Evolutionary conservation across 371 early-diverging fungal species (phyloP), one percentile per base, ranked within the genome.

Genomic region (Thermomucor indicae-seudaticae): DNA sequence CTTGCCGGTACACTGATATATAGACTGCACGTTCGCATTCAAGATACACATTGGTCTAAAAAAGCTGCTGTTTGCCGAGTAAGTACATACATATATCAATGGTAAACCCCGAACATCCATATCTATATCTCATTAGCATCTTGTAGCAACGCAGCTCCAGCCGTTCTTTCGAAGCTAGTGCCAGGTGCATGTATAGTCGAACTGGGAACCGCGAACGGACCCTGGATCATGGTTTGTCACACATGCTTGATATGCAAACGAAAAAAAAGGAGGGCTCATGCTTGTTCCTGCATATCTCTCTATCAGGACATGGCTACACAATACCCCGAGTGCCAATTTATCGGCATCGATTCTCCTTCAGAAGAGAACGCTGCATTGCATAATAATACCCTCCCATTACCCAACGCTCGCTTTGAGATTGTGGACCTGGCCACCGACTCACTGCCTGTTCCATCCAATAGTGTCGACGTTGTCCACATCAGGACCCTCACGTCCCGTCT

Each of bases 251-350:
- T 16, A 2, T 5, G 27, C 22, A 42, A 22, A 39, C 4, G n/a
- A 38, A 38, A 5, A n/a, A 38, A 38, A 14, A 38, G n/a, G 7
- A 43, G 17, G 1, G 2, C 27, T 43, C 29, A 14, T 43, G 43
- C 43, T 47, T 12, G 10, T 27, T 38, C 39, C 53, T 47, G 7
- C 43, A 23, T 50, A 24, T 38, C 11, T 44, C 45, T 47, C 32
- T 30, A 17, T 16, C 48, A 64, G 66, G 71, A 70, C 35, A 62
- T 64, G 61, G 71, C 67, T 1, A 61, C 56, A 19, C 71, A 66
- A 42, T 70, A 53, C 37, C 60, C 67, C 14, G 52, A 59, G 4
- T 70, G 71, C 38, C 30, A 45, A 2, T 66, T 61, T 55, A 49
- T 55, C 22, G 67, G 62, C 14, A 27, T 66, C 3, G 65, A 64